These are phyloP conservation scores for Saturnispora gosingensis DNA, from an alignment of 805 yeast species.

Conservation along the genomic window DNA sequence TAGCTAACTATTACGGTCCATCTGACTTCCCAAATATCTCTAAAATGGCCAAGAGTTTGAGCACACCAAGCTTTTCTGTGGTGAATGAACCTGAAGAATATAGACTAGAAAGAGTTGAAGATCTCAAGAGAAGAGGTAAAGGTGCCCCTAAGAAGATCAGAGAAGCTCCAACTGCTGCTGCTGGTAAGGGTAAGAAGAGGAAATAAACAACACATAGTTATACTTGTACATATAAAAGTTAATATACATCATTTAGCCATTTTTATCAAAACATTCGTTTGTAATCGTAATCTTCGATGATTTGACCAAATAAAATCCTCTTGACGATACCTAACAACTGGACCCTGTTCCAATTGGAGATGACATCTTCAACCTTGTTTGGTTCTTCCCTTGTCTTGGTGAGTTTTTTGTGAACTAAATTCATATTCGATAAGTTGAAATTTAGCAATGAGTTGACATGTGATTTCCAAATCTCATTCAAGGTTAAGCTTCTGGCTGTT, in stretches of 20 bases:
- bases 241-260: background rate
- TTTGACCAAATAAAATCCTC: constrained; percentile 22
- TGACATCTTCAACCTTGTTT: constrained; percentile 11
- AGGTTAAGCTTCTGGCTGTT: constrained; percentile 21
- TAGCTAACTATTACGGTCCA: constrained; percentile 67
- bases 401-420: constrained; percentile 8
- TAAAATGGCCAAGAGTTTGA: constrained; percentile 20
- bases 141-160: constrained; percentile 78
- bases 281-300: constrained; percentile 24
- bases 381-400: background rate
- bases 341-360: constrained; percentile 22
- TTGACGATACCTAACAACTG: constrained; percentile 16
- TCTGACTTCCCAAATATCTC: constrained; percentile 55
- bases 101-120: constrained; percentile 53
- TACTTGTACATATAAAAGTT: constrained; percentile 5
- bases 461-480: constrained; percentile 21
- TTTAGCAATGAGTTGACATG: constrained; percentile 24
- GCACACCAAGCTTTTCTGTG: constrained; percentile 30
- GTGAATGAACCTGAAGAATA: constrained; percentile 62
- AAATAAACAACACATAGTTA: background rate
- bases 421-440: constrained; percentile 22
- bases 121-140: constrained; percentile 76
- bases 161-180: constrained; percentile 28
- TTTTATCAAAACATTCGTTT: constrained; percentile 22
- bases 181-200: constrained; percentile 35